Percentiles rank a stretch among this genome's conserved stretches.
These are phyloP conservation scores for Colletotrichum aenigma DNA, from an alignment of 2,329 filamentous ascomycete species.

Conservation along the genomic window DNA sequence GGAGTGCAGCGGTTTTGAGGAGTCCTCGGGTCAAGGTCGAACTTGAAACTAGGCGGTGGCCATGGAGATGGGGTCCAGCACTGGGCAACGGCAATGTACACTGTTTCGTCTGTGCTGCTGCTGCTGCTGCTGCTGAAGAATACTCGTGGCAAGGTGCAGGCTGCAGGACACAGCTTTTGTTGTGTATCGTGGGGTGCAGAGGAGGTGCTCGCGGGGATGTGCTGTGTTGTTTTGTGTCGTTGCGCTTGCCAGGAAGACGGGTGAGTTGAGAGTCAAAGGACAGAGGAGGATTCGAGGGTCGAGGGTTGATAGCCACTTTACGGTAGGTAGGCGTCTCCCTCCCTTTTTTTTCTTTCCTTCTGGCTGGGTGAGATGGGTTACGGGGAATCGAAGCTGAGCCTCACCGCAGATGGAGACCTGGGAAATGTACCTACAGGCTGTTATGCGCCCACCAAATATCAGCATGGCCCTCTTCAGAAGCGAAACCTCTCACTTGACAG, in stretches of 20 bases:
- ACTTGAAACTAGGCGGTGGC: constrained; percentile 11
- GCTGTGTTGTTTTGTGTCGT: neutral
- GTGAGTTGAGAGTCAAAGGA: neutral
- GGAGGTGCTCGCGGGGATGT: neutral
- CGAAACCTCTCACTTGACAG: neutral
- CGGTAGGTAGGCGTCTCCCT: neutral
- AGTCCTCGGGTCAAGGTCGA: neutral
- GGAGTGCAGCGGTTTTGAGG: neutral
- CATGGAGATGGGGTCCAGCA: constrained; percentile 18
- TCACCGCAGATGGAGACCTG: constrained; percentile 13
- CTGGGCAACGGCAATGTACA: neutral
- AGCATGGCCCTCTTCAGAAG: neutral
- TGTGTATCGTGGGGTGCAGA: constrained; percentile 6
- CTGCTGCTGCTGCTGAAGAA: neutral
- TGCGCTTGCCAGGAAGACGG: neutral
- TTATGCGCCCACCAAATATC: neutral
- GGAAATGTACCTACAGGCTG: constrained; percentile 1
- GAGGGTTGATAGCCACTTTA: neutral
- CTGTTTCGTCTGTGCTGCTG: constrained; percentile 13
- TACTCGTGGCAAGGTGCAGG: neutral
- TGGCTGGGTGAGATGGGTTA: constrained; percentile 3
- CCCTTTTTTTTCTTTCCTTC: constrained; percentile 2
- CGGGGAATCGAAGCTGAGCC: constrained; percentile 19
- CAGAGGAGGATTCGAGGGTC: neutral
- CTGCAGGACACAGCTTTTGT: neutral